Evolutionary conservation across 139 green algal genomes (phyloP).

Genomic region (Volvox africanus): DNA sequence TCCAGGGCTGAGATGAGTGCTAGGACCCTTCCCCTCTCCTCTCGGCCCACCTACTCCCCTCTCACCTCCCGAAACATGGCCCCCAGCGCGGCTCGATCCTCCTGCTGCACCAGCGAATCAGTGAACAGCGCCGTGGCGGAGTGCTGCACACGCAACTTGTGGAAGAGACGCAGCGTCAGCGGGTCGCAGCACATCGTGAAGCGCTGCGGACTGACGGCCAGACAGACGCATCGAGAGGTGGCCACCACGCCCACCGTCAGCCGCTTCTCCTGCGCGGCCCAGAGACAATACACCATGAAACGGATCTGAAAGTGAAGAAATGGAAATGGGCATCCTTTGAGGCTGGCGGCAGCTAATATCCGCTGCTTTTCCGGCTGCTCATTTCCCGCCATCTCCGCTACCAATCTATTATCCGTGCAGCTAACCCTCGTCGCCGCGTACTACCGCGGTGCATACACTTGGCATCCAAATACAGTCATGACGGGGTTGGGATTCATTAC

Average conservation of each 20-base stretch:
- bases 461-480: too few relatives aligned
- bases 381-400: too few relatives aligned
- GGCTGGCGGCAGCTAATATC: too few relatives aligned
- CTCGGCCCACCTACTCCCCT: not conserved
- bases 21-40: not conserved
- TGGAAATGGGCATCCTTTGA: too few relatives aligned
- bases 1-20: not conserved
- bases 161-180: conserved; percentile 61
- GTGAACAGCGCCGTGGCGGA: conserved; percentile 40
- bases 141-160: conserved; percentile 49
- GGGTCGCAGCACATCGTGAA: conserved; percentile 55
- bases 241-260: conserved; percentile 45
- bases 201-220: conserved; percentile 48
- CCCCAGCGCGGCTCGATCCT: not conserved
- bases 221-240: not conserved
- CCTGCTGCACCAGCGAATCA: not conserved
- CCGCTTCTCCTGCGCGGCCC: conserved; percentile 22
- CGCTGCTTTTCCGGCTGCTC: too few relatives aligned
- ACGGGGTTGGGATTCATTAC: too few relatives aligned
- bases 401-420: too few relatives aligned
- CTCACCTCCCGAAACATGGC: conserved; percentile 35
- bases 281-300: too few relatives aligned
- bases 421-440: too few relatives aligned
- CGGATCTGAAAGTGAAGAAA: too few relatives aligned
- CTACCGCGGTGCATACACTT: too few relatives aligned